phyloP scores from a whole-genome alignment of 371 early-diverging fungal genomes.

The Conidiobolus incongruus region DNA sequence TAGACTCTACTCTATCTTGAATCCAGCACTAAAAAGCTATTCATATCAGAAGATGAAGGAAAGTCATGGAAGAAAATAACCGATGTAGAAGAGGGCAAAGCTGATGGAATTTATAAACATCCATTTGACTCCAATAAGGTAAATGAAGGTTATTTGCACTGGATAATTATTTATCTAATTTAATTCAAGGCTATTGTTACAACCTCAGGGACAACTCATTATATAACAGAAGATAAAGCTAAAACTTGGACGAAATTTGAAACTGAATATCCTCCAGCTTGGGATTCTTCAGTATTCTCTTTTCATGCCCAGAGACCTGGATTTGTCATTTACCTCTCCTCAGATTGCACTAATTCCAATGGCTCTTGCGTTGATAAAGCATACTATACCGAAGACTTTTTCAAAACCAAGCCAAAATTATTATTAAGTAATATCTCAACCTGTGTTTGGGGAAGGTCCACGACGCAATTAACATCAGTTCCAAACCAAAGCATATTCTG shows the following conservation, averaged over 20 bases:
- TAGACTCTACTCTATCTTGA: slow-evolving; percentile 37
- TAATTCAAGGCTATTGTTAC: slow-evolving; percentile 32
- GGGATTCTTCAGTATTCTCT: slow-evolving; percentile 14
- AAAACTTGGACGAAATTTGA: slow-evolving; percentile 33
- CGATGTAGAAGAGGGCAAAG: slow-evolving; percentile 12
- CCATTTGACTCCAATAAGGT: slow-evolving; percentile 3
- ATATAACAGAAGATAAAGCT: slow-evolving; percentile 36
- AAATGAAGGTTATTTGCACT: background rate
- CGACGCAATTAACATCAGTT: slow-evolving; percentile 15
- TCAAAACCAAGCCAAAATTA: slow-evolving; percentile 18
- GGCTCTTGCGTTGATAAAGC: slow-evolving; percentile 22
- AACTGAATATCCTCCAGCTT: slow-evolving; percentile 20
- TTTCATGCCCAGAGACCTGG: slow-evolving; percentile 38
- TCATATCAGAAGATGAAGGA: slow-evolving; percentile 41
- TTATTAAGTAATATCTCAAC: slow-evolving; percentile 24
- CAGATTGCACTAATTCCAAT: slow-evolving; percentile 18
- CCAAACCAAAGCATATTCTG: slow-evolving; percentile 12
- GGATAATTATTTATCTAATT: background rate
- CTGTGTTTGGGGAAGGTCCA: slow-evolving; percentile 45
- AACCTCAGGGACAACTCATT: slow-evolving; percentile 27
- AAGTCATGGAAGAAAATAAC: slow-evolving; percentile 26
- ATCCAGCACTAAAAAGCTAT: slow-evolving; percentile 16
- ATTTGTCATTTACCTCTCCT: slow-evolving; percentile 28
- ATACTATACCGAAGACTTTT: slow-evolving; percentile 39
- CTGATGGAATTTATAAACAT: slow-evolving; percentile 1